phyloP scores from a whole-genome alignment of 1,284 basidiomycete species.

The Mycocalia duriaeana region DNA sequence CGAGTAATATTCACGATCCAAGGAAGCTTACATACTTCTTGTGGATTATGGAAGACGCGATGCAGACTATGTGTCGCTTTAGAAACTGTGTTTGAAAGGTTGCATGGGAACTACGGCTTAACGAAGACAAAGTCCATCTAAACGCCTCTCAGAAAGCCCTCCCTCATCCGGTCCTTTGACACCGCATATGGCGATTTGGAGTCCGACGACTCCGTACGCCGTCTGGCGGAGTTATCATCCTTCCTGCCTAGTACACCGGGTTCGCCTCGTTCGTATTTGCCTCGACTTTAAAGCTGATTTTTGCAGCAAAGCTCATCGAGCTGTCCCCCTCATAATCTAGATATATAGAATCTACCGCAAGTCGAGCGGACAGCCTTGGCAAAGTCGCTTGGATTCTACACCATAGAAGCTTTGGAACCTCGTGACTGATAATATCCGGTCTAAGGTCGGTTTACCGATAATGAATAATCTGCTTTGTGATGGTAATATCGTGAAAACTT shows the following conservation, averaged over 20 bases:
- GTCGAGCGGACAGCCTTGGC: conserved; percentile 62
- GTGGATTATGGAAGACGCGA: conserved; percentile 17
- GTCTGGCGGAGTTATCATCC: no score
- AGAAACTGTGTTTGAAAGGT: conserved; percentile 68
- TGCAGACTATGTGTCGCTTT: conserved; percentile 17
- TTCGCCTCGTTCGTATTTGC: no score
- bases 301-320: conserved; percentile 57
- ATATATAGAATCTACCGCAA: conserved; percentile 66
- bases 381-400: conserved; percentile 77
- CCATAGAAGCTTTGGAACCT: conserved; percentile 67
- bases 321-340: no score
- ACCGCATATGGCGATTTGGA: no score
- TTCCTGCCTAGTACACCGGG: no score
- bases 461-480: conserved; percentile 81
- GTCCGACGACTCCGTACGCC: no score
- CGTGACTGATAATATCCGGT: conserved; percentile 59
- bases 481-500: conserved; percentile 64
- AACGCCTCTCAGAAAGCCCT: no score
- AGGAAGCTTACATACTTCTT: conserved; percentile 77
- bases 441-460: conserved; percentile 68
- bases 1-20: conserved; percentile 81
- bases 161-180: no score
- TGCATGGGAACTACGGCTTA: conserved; percentile 62
- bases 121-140: conserved; percentile 63
- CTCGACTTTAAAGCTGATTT: conserved; percentile 54